Evolutionary conservation across 306 rosid species (phyloP), one percentile per base, ranked within the genome.

Genomic region (Corylus avellana): DNA sequence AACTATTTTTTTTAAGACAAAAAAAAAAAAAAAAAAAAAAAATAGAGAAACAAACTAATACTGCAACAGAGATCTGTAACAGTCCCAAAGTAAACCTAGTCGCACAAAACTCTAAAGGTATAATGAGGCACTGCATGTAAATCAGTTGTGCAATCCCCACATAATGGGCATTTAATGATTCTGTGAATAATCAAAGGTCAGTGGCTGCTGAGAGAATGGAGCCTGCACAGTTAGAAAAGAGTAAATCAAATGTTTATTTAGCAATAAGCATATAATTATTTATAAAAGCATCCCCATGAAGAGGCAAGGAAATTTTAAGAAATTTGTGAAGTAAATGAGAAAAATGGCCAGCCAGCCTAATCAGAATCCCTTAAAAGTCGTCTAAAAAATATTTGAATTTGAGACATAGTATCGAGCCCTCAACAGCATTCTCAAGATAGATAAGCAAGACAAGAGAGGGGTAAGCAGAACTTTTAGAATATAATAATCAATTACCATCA

Each of bases 131-230:
- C 74, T 74, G 83, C 74, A 69, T 74, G 78, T 85, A 85, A 80
- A 75, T 83, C 76, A 63, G 84, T 74, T 49, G 58, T 42, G 57
- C 75, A 84, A 74, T 54, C 72, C 59, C 82, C 79, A 49, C 78
- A 72, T 51, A 81, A 71, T 58, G 64, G 76, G 70, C 77, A 46
- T 56, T 83, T 79, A 94, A 87, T 87, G 93, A 81, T 92, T 87
- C 75, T 94, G 94, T 5, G 97, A 84, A 85, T 94, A 85, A 83
- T 94, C 97, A 85, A 91, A 92, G 86, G 94, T 92, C 86, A 94
- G 79, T 7, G 97, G 92, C 79, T 91, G 98, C 88, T 92, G 97
- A 77, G 92, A 90, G 82, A 92, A 91, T 78, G 98, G 98, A 87
- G 88, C 93, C 97, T 94, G 92, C 89, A 87, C 77, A 61, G 17